These are phyloP conservation scores for Paramyrothecium sp. DNA, from an alignment of 2,329 filamentous ascomycete species.

Conservation along the genomic window DNA sequence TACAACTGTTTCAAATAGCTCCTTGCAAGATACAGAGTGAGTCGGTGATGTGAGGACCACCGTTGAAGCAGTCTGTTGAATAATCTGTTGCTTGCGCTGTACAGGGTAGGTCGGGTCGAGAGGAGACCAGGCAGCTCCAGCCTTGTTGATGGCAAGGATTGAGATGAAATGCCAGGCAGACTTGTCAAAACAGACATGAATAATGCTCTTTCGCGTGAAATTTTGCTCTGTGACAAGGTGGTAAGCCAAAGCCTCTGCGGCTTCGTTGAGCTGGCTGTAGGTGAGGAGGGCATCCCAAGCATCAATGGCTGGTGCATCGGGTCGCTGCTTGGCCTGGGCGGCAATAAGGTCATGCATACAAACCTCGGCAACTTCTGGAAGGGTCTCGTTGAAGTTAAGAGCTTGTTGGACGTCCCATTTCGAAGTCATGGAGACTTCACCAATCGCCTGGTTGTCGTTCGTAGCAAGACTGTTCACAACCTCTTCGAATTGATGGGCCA, in stretches of 20 bases:
- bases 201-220: slow-evolving; percentile 3
- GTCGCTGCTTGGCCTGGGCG: neutral
- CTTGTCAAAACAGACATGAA: slow-evolving; percentile 13
- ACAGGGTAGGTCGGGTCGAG: slow-evolving; percentile 36
- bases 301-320: neutral
- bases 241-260: slow-evolving; percentile 4
- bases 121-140: slow-evolving; percentile 11
- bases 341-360: slow-evolving; percentile 4
- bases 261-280: slow-evolving; percentile 7
- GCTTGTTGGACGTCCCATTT: neutral
- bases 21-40: neutral
- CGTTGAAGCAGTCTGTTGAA: slow-evolving; percentile 5
- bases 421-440: neutral
- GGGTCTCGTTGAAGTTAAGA: neutral
- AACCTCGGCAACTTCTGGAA: neutral
- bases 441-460: neutral
- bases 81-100: slow-evolving; percentile 10
- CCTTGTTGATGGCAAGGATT: neutral
- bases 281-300: slow-evolving; percentile 4
- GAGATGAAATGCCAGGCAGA: slow-evolving; percentile 10
- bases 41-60: neutral
- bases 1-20: neutral
- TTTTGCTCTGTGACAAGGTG: slow-evolving; percentile 5
- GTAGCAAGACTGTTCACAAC: neutral
- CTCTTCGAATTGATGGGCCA: neutral